Evolutionary conservation across 2,329 filamentous ascomycete genomes (phyloP).

Genomic region (Fusarium sp.): DNA sequence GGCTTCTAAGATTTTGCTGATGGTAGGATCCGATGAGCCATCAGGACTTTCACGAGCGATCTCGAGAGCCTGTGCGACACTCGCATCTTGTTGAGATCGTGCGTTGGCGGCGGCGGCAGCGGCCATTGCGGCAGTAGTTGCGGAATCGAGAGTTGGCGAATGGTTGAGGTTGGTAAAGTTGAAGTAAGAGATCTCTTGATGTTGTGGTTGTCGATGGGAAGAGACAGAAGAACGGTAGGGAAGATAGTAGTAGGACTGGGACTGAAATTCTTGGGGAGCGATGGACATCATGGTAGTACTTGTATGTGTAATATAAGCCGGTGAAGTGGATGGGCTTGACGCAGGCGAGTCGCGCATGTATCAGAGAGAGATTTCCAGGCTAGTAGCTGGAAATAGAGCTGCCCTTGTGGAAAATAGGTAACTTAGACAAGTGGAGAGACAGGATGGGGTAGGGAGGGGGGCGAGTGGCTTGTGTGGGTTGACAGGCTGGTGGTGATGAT

Average conservation of each 20-base stretch:
- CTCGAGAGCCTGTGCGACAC: constrained; percentile 76
- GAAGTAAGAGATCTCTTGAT: constrained; percentile 35
- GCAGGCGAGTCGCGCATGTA: constrained; percentile 49
- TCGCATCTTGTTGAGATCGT: constrained; percentile 50
- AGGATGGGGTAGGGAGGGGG: constrained; percentile 36
- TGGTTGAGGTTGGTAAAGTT: constrained; percentile 34
- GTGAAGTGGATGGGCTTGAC: constrained; percentile 45
- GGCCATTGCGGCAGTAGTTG: constrained; percentile 36
- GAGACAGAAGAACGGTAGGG: constrained; percentile 27
- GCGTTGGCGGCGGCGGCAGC: constrained; percentile 32
- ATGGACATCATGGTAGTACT: constrained; percentile 49
- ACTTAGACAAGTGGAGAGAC: constrained; percentile 42
- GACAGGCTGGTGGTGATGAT: constrained; percentile 36
- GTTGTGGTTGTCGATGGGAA: constrained; percentile 40
- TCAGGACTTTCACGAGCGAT: constrained; percentile 79
- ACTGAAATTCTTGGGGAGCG: constrained; percentile 45
- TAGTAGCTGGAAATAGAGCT: constrained; percentile 46
- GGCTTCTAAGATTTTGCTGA: constrained; percentile 73
- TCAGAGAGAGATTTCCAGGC: constrained; percentile 46
- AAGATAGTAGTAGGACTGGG: constrained; percentile 44
- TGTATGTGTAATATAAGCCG: constrained; percentile 47
- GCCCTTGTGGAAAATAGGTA: constrained; percentile 38
- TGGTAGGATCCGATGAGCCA: constrained; percentile 70
- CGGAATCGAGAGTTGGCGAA: constrained; percentile 27
- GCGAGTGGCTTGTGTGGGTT: constrained; percentile 37